Evolutionary conservation across 106 monocot species (phyloP), one percentile per base, ranked within the genome.

Genomic region (Dioscorea alata): DNA sequence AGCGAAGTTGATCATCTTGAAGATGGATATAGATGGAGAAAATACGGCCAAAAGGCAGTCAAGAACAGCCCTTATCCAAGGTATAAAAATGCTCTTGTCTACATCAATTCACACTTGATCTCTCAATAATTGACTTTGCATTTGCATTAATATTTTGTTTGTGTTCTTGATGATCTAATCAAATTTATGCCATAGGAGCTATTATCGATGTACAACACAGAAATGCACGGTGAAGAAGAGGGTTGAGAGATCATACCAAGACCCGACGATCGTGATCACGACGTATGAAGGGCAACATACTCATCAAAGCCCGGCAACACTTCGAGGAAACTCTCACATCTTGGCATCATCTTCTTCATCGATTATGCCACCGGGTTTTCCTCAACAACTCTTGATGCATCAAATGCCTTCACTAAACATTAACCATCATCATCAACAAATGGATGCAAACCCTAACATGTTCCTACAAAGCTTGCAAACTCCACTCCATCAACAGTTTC

Each of bases 11-110:
- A 94, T 67, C 84, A 94, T 62, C 84, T 94, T 1, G 93, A 94
- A 67, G 93, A 94, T 49, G 93, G 93, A 16, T 94, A 94, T 60
- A 70, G 89, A n/a, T 94, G 93, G 93, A 81, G 93, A 60, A 94
- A 94, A 57, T 94, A 94, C 23, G 93, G 93, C 22, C 93, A 94
- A 77, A 94, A 94, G 78, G 93, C 89, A 0, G 93, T 94, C 68
- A 94, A 94, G 84, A 89, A 94, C 71, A 94, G 93, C 82, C 86
- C 89, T 48, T 90, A 78, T 73, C 93, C 93, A 52, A 94, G 93
- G 93, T 94, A 64, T 64, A n/a, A n/a, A n/a, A n/a, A n/a, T n/a
- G n/a, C n/a, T 0, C n/a, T 18, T 33, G 32, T 34, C 8, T 17
- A 42, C 6, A 42, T 31, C 2, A 1, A 13, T 64, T 64, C 31